Evolutionary conservation across 352 stramenopile species (phyloP), one percentile per base, ranked within the genome.

Genomic region (Phytophthora sojae): DNA sequence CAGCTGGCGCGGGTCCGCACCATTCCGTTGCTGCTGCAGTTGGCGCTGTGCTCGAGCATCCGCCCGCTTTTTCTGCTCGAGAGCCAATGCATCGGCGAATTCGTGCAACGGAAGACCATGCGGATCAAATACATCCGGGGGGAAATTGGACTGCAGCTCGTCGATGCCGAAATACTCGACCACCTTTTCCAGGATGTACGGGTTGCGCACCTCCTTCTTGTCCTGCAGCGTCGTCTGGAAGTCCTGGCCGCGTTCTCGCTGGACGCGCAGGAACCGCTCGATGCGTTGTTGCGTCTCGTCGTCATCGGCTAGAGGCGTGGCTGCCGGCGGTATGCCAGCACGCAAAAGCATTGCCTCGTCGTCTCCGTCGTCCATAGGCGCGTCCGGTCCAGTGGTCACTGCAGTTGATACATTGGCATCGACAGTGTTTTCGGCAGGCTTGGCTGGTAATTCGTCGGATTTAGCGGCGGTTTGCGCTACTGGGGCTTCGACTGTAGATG

Each of bases 141-240:
- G 32, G 50, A 95, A 94, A 61, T 96, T 93, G 42, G 85, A 86
- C 14, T 88, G 77, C 44, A 93, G 73, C 70, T 97, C 85, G 59
- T 97, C 83, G 64, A 97, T 97, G 37, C 68, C 80, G 69, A 95
- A 96, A 69, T 95, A 95, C 35, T 89, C 88, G 53, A 96, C 88
- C 57, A 96, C 84, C 55, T 95, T 95, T 42, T 94, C 78, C 8
- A 96, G 74, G 63, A 96, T 94, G 75, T 94, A 93, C 29, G 90
- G 90, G 74, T 96, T 96, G 55, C 80, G 80, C 50, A 96, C 89
- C 58, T 96, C 90, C 61, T 94, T 94, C 73, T 94, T 93, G 58
- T 77, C 83, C 67, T 88, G 84, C 50, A 96, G 69, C 25, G 79
- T 90, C 50, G 76, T 76, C 72, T 92, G 85, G 69, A 96, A 96